These are phyloP conservation scores for Amanita inopinata DNA, from an alignment of 768 basidiomycete genomes.

Conservation along the genomic window DNA sequence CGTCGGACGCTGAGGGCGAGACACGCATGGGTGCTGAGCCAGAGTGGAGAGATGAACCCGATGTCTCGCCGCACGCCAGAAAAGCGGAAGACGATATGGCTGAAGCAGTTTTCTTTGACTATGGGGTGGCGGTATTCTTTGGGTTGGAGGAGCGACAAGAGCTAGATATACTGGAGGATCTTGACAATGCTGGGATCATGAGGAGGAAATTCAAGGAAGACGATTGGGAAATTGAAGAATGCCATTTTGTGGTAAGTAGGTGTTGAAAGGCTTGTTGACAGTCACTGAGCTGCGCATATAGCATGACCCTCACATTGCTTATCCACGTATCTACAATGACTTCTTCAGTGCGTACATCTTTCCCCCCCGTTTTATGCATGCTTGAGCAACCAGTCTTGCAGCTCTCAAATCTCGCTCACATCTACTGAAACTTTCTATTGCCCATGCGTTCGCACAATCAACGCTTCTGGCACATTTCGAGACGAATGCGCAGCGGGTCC, in stretches of 20 bases:
- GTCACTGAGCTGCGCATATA: slow-evolving; percentile 21
- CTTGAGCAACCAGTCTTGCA: slow-evolving; percentile 19
- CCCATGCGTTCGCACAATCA: slow-evolving; percentile 91
- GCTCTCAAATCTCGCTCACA: slow-evolving; percentile 90
- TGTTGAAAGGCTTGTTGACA: neutral
- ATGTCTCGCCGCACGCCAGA: slow-evolving; percentile 12
- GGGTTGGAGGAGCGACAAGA: slow-evolving; percentile 78
- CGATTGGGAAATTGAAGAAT: slow-evolving; percentile 90
- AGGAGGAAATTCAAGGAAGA: slow-evolving; percentile 49
- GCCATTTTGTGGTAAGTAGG: slow-evolving; percentile 52
- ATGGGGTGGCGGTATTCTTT: slow-evolving; percentile 91
- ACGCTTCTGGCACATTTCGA: slow-evolving; percentile 88
- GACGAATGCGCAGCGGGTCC: slow-evolving; percentile 61
- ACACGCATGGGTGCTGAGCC: neutral
- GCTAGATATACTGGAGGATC: slow-evolving; percentile 74
- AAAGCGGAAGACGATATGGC: slow-evolving; percentile 43
- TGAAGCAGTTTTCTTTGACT: slow-evolving; percentile 73
- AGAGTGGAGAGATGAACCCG: neutral
- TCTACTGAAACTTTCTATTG: slow-evolving; percentile 84
- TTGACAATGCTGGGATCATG: slow-evolving; percentile 62
- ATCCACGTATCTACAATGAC: slow-evolving; percentile 92
- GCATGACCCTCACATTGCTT: slow-evolving; percentile 79
- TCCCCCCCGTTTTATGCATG: neutral
- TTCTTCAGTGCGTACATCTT: slow-evolving; percentile 71
- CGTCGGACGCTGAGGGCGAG: neutral